Evolutionary conservation across 2,329 filamentous ascomycete genomes (phyloP), one percentile per base, ranked within the genome.

Genomic region (Ascochyta pisi): DNA sequence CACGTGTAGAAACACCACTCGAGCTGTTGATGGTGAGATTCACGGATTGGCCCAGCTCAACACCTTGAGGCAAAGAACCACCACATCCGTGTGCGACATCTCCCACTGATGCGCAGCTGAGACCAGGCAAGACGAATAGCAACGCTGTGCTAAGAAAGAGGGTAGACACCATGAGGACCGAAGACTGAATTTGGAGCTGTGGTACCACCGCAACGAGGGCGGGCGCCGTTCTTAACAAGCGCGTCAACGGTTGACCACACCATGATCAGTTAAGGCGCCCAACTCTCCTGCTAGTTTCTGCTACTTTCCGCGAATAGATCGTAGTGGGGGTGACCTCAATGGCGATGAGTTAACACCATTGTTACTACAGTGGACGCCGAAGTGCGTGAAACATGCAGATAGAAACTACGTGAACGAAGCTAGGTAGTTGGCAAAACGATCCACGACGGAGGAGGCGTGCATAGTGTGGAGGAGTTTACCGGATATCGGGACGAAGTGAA

Each of bases 1-100:
- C 69, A 7, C 77, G 73, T 9, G 63, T 54, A 6, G 65, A 50
- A 2, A 67, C 40, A 15, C 74, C 74, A 26, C 67, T 71, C 29
- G 64, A 41, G 50, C 71, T 73, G 9, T 55, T 24, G 26, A 75
- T 64, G 4, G 62, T 67, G 16, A 67, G 58, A 29, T 69, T 60
- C n/a, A 59, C 61, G 3, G 68, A 69, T n/a, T 58, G 33, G 6
- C 63, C 69, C 3, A 58, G 57, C n/a, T 59, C 22, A 15, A 74
- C 41, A 15, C 50, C 61, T 2, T 54, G 15, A 3, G 70, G 69
- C 10, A 70, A 40, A 8, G 61, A 10, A 26, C 66, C 64, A n/a
- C 54, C 56, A 13, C 54, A 57, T 22, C 44, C 49, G 31, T 46
- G 64, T 43, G 60, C 62, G 38, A 19, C 10, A 23, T 44, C 37